A percentile compares a stretch with the other conserved stretches of the same genome.
phyloP scores from a whole-genome alignment of 176 grass and related monocot genomes.

The Ensete glaucum region DNA sequence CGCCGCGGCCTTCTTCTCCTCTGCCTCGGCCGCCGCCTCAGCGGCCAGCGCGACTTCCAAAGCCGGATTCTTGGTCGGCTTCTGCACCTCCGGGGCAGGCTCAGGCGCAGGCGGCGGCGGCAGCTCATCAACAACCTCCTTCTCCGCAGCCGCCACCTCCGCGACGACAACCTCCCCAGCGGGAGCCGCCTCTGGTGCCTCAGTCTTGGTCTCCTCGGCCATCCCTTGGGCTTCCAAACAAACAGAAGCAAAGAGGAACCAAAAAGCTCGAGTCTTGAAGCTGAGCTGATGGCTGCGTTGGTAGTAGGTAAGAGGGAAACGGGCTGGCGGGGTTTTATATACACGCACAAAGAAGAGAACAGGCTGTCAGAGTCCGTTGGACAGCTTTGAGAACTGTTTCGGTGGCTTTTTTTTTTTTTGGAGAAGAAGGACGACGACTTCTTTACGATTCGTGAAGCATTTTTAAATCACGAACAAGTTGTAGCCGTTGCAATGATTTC shows the following conservation, averaged over 20 bases:
- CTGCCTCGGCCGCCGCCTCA: conserved; percentile 1
- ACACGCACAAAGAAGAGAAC: not conserved
- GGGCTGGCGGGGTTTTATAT: not conserved
- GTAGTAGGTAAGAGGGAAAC: not conserved
- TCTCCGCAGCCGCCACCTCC: not conserved
- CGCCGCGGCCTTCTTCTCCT: conserved; percentile 1
- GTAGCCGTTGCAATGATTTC: conserved; percentile 1
- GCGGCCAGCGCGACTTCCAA: conserved; percentile 1
- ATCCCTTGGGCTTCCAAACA: not conserved
- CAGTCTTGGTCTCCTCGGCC: not conserved
- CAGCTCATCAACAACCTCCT: not conserved
- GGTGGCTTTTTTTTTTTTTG: not conserved
- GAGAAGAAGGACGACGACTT: not conserved
- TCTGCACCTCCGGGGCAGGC: not conserved
- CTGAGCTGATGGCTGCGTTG: not conserved
- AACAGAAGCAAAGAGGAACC: not conserved
- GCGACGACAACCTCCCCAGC: not conserved
- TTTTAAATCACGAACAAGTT: not conserved
- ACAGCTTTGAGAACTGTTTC: not conserved
- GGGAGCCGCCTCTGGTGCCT: not conserved
- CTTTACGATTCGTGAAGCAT: not conserved
- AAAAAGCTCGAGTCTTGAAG: not conserved
- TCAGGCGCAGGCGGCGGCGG: not conserved
- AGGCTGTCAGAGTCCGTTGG: conserved; percentile 6
- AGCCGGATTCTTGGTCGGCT: not conserved